Base-by-base conservation (phyloP, 441 rosid genomes). In the Gossypium trilobum region DNA sequence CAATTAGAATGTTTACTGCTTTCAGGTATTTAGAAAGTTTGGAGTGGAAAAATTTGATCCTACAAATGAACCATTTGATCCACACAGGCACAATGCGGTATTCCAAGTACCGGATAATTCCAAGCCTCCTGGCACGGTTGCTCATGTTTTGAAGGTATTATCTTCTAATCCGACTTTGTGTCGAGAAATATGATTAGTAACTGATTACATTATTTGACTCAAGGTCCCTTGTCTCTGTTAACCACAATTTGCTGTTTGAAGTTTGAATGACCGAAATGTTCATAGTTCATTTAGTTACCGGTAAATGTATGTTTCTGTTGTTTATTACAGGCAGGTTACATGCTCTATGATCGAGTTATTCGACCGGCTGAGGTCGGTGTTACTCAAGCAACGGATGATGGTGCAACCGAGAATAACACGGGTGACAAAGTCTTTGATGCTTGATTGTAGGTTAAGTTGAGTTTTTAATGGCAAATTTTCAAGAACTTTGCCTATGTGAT, bases 301-400 rank as follows among this genome's bases (percentile, higher is more conserved):
- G 1, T 31, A 54, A 42, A 65, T 58, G 55, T 11, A 71, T 19
- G 46, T 14, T 22, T 13, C 27, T 48, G 20, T 17, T 22, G 27
- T 44, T 5, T 48, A 25, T 56, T 79, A 77, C 89, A 93, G 98
- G 65, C 88, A 10, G 98, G 98, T 74, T 91, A 89, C 81, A 73
- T 81, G 67, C 84, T 93, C 19, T 72, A 85, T 39, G 97, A 91
- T 64, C 86, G 96, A 59, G 92, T 91, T 44, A 84, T 94, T 74
- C 88, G 97, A 51, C 97, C 97, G 14, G 98, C 97, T 10, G 95
- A 94, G 73, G 98, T 93, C 25, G 98, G 98, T 56, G 98, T 91
- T 13, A 91, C 91, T 63, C 82, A 77, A 58, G 86, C 75, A 0
- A 83, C 73, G 70, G 90, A 84, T 73, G 68, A 74, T 16, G 80